Base-by-base conservation (phyloP, 805 yeast genomes). In the Yarrowia porcina region DNA sequence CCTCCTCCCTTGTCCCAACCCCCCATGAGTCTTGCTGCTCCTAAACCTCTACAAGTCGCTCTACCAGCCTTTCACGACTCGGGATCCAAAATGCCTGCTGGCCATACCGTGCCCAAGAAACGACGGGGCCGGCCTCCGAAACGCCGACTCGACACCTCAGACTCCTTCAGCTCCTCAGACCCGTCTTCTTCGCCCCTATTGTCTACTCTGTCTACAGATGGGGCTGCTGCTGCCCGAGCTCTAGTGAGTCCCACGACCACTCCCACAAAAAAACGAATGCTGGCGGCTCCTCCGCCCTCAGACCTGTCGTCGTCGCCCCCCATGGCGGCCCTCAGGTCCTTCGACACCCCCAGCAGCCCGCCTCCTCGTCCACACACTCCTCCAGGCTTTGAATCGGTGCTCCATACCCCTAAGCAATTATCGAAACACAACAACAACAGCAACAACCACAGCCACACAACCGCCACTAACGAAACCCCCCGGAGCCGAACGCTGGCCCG, bases 1-100 rank as follows among this genome's bases (percentile, higher is more conserved):
- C 36, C 35, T 32, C 35, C 35, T 10, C 36, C 47, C 30, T 27
- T 41, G 30, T 30, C 38, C 38, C 35, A 20, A 20, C 21, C 27
- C 13, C 32, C 23, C 17, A 52, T 52, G 59, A 52, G 59, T 52
- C 59, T 52, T 25, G 59, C 59, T 52, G 59, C 59, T 52, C 59
- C 59, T 33, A 52, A 23, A 52, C 59, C 59, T 36, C 59, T 52
- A n/a, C n/a, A n/a, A n/a, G n/a, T n/a, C 3, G 32, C 59, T 25
- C 59, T 35, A 25, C 59, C 59, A 10, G 23, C 38, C 59, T 36
- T 36, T 12, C 27, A 23, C 36, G 44, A 52, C 42, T 17, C 32
- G 17, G 28, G 27, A 39, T 21, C 59, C 32, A 35, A 36, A 23
- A 35, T 27, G 59, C 44, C 59, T 13, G 9, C 23, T 8, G 57